These are phyloP conservation scores for Chytriomyces sp. DNA, from an alignment of 192 early-diverging fungal species.

Conservation along the genomic window DNA sequence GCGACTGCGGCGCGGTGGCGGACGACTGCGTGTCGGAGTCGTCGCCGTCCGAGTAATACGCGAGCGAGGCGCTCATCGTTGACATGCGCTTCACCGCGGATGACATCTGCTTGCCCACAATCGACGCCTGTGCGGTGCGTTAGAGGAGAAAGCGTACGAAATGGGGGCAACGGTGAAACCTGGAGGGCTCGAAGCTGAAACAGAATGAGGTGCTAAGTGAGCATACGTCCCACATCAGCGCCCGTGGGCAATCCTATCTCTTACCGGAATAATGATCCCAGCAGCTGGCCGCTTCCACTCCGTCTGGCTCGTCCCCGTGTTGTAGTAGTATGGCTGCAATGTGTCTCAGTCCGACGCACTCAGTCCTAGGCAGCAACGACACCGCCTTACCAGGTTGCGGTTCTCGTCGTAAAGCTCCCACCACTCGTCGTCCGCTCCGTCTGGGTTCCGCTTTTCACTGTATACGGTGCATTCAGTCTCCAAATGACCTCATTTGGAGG, in stretches of 20 bases:
- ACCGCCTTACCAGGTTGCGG: conserved; percentile 62
- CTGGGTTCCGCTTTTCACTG: conserved; percentile 57
- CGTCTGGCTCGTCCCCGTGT: conserved; percentile 80
- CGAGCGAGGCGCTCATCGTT: conserved; percentile 19
- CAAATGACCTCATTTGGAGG: neutral
- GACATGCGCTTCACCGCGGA: conserved; percentile 48
- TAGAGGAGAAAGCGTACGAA: no score
- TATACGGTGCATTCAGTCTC: neutral
- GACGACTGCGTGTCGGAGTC: neutral
- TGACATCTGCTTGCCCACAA: conserved; percentile 79
- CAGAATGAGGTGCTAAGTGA: conserved; percentile 12
- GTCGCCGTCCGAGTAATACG: conserved; percentile 6
- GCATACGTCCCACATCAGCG: no score
- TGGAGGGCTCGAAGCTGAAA: conserved; percentile 47
- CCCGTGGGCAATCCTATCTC: neutral
- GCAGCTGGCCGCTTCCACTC: conserved; percentile 82
- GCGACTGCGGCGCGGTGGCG: neutral
- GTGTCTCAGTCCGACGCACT: neutral
- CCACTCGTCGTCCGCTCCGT: conserved; percentile 87
- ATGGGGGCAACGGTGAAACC: conserved; percentile 29
- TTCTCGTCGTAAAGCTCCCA: conserved; percentile 94
- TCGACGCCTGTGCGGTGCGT: conserved; percentile 61
- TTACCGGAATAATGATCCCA: conserved; percentile 76
- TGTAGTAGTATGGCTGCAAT: conserved; percentile 85
- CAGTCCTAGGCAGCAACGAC: neutral